Percentiles rank a stretch among this genome's conserved stretches.
Conservation (phyloP, 2,329 filamentous ascomycete species). For the Exophiala dermatitidis region DNA sequence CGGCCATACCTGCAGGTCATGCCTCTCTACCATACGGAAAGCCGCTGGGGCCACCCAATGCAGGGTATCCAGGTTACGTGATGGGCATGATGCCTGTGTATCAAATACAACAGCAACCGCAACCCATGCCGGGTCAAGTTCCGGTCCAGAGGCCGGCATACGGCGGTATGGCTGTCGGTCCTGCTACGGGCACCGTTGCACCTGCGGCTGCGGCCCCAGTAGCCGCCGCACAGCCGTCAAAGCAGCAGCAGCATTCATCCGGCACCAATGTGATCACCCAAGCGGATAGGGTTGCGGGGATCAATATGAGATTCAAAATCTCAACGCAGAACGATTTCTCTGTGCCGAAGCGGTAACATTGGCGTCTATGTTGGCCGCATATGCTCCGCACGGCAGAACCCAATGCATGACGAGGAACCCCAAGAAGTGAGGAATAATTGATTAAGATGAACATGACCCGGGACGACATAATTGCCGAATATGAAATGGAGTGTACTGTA, state of each 20-base stretch:
- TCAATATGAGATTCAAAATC: conserved; percentile 16
- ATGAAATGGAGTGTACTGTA: too few species aligned
- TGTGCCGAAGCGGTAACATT: conserved; percentile 12
- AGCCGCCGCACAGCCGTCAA: not conserved
- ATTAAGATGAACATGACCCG: too few species aligned
- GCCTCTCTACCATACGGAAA: not conserved
- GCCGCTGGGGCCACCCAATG: not conserved
- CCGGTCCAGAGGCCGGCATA: not conserved
- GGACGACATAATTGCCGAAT: too few species aligned
- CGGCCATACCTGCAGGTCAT: not conserved
- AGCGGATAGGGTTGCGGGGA: conserved; percentile 15
- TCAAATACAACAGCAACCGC: not conserved
- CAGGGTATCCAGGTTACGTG: not conserved
- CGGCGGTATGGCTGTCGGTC: not conserved
- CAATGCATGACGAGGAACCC: too few species aligned
- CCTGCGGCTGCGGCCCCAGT: not conserved
- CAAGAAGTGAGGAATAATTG: too few species aligned
- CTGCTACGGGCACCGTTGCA: not conserved
- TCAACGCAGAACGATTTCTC: conserved; percentile 11
- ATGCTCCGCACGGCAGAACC: too few species aligned
- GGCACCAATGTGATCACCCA: conserved; percentile 7
- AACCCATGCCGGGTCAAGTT: not conserved
- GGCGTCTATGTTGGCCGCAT: too few species aligned
- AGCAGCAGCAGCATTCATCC: not conserved
- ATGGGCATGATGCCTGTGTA: not conserved